Base-by-base conservation (phyloP, 176 grass and related monocot genomes). In the Microstegium vimineum region DNA sequence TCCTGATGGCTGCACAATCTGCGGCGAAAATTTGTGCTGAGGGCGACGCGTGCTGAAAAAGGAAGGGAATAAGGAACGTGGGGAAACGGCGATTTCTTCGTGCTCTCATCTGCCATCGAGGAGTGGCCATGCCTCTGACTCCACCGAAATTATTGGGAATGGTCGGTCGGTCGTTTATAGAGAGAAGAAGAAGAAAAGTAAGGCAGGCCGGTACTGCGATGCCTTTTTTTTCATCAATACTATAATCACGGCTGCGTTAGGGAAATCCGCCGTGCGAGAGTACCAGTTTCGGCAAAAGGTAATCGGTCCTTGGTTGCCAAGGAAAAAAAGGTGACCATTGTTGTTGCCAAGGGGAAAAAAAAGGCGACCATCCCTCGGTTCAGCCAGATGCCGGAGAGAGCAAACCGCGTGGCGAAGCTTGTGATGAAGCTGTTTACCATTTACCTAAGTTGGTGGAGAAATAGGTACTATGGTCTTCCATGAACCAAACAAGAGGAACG, bases 21-120 rank as follows among this genome's bases (percentile, higher is more conserved):
- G 79, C 83, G 79, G 83, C 73, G 72, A 35, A 85, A 85, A 63
- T 89, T 37, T 59, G 77, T 28, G 27, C 16, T 14, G 73, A 90
- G 33, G 32, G 66, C 12, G 72, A 90, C 31, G 66, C 57, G 36
- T 4, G 83, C 73, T 35, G 88, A 65, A 65, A 66, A 71, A 59
- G 73, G 27, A 59, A 59, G 8, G 31, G 30, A 37, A 25, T 10
- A 28, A 22, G 15, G 82, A 89, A 85, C 64, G 77, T 85, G 82
- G 40, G 20, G 40, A 61, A 41, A 69, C 52, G 15, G 32, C 31
- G 31, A 66, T 68, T 46, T 67, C 62, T 69, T 16, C 32, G 23
- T 17, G 69, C 69, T 47, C 69, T 10, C 68, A 43, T 70, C 67
- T 23, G 43, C 27, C 66, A 17, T 62, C 17, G 5, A n/a, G n/a